Conservation (phyloP, 495 filamentous ascomycete species). For the Rhypophila decipiens region DNA sequence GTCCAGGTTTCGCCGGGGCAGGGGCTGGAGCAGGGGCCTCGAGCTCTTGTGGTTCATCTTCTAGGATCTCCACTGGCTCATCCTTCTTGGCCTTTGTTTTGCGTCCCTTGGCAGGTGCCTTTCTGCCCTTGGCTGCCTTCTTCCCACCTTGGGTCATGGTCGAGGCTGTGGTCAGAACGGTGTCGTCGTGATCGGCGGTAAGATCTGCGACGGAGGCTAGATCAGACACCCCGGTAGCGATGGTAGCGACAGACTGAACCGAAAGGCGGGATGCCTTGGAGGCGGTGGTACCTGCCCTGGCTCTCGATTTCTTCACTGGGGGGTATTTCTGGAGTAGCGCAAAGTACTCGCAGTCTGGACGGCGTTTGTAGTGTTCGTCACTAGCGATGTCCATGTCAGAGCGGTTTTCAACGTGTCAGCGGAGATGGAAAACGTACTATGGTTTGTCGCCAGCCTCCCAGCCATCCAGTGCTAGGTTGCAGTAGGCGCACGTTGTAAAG, state of each 20-base stretch:
- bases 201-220: slow-evolving; percentile 45
- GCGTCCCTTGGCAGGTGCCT: slow-evolving; percentile 29
- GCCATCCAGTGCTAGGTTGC: slow-evolving; percentile 74
- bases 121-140: slow-evolving; percentile 37
- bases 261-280: slow-evolving; percentile 71
- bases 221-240: slow-evolving; percentile 43
- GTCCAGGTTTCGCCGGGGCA: slow-evolving; percentile 29
- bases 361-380: slow-evolving; percentile 77
- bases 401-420: not conserved
- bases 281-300: slow-evolving; percentile 47
- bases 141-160: slow-evolving; percentile 49
- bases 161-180: slow-evolving; percentile 55
- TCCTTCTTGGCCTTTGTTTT: slow-evolving; percentile 56
- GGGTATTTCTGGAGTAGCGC: slow-evolving; percentile 40
- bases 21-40: slow-evolving; percentile 30
- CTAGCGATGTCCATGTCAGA: slow-evolving; percentile 38
- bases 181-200: slow-evolving; percentile 58
- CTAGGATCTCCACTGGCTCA: slow-evolving; percentile 47
- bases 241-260: slow-evolving; percentile 58
- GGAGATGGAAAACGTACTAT: slow-evolving; percentile 49
- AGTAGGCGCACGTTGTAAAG: slow-evolving; percentile 83
- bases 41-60: slow-evolving; percentile 31
- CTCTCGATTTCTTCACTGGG: slow-evolving; percentile 45
- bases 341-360: slow-evolving; percentile 79
- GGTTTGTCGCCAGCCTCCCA: slow-evolving; percentile 92